phyloP scores from a whole-genome alignment of 768 basidiomycete genomes.

The Termitomyces sp. region DNA sequence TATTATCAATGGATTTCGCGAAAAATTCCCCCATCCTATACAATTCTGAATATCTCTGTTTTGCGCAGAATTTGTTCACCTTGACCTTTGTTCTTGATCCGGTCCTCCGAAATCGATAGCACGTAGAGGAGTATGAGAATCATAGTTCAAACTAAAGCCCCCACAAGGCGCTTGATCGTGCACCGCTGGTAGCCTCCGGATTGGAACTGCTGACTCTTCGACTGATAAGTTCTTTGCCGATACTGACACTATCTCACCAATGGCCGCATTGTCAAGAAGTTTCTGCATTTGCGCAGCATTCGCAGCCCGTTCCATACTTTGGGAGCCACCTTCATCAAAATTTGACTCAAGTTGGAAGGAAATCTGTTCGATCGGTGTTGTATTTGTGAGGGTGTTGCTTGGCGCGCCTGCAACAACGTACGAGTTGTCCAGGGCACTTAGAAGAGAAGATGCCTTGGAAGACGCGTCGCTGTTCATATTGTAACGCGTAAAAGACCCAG shows the following conservation, averaged over 20 bases:
- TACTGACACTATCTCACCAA: conserved; percentile 1
- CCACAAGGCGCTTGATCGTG: conserved; percentile 10
- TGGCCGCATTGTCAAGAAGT: not conserved
- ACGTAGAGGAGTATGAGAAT: conserved; percentile 40
- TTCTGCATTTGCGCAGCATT: conserved; percentile 1
- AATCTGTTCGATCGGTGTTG: not conserved
- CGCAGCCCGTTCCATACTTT: not conserved
- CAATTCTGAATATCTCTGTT: not conserved
- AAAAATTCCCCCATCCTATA: conserved; percentile 60
- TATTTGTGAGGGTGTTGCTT: not conserved
- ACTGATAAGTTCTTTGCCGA: not conserved
- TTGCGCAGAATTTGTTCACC: not conserved
- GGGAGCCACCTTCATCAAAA: not conserved
- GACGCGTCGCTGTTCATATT: conserved; percentile 15
- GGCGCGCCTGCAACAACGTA: conserved; percentile 8
- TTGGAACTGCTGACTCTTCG: not conserved
- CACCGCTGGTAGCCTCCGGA: not conserved
- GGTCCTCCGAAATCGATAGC: conserved; percentile 52
- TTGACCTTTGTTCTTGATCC: conserved; percentile 49
- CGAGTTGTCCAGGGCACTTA: conserved; percentile 26
- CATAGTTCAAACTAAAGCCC: conserved; percentile 45
- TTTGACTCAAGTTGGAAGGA: not conserved
- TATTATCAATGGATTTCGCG: conserved; percentile 51
- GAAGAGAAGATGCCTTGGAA: conserved; percentile 17
- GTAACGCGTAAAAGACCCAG: conserved; percentile 3